Evolutionary conservation across 768 basidiomycete species (phyloP).

Genomic region (Tylopilus plumbeoviolaceoides): DNA sequence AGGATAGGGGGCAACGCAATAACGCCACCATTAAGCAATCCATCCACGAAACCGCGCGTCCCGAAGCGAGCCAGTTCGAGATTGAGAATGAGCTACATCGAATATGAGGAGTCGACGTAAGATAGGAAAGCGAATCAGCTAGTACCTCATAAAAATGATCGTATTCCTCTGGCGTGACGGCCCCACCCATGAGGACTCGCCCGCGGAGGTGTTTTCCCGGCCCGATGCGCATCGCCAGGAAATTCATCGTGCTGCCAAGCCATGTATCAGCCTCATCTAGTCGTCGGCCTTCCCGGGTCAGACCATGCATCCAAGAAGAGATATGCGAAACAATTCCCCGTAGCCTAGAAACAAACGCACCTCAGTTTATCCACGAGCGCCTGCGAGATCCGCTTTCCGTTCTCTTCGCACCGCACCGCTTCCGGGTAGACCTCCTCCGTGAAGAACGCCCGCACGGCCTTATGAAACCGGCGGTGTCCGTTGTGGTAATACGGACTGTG

Average conservation of each 20-base stretch:
- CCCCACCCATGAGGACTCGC: conserved; percentile 69
- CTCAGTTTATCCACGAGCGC: conserved; percentile 81
- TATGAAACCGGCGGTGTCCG: conserved; percentile 71
- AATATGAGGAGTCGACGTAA: neutral
- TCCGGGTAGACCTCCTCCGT: conserved; percentile 73
- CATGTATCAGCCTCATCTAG: neutral
- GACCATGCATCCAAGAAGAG: no score
- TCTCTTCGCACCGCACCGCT: conserved; percentile 76
- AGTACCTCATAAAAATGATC: conserved; percentile 90
- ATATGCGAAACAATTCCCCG: no score
- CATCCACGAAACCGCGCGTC: conserved; percentile 85
- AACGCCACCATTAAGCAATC: conserved; percentile 73
- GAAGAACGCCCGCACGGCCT: conserved; percentile 70
- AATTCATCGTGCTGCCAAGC: conserved; percentile 49
- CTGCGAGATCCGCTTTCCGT: conserved; percentile 81
- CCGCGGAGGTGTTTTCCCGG: conserved; percentile 88
- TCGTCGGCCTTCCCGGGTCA: no score
- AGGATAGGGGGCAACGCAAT: conserved; percentile 89
- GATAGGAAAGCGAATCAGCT: neutral
- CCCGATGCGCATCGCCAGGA: conserved; percentile 67
- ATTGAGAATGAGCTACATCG: conserved; percentile 63
- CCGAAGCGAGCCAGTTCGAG: conserved; percentile 81
- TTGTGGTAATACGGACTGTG: conserved; percentile 76
- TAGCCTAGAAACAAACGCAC: conserved; percentile 38
- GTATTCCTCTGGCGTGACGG: conserved; percentile 80